Base-by-base conservation (phyloP, 2,329 filamentous ascomycete genomes). In the Penicillium aurantiogriseum region DNA sequence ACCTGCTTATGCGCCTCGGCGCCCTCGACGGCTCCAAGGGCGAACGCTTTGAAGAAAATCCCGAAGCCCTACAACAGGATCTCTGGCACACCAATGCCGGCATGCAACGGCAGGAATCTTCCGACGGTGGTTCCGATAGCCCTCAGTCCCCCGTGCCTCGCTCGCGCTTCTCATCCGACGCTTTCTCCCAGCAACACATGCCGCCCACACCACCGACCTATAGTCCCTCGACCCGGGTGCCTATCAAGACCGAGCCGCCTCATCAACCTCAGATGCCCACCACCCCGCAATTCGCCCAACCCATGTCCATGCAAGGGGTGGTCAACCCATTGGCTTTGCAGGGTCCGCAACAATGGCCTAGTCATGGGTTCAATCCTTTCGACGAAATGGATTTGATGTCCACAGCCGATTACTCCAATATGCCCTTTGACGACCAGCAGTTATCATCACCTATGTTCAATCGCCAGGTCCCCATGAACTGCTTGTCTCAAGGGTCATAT, bases 1-100 rank as follows among this genome's bases (percentile, higher is more conserved):
- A 88, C 62, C 83, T 88, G 40, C 78, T 88, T 45, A 82, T 83
- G 45, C 77, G 82, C 35, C 75, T 88, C 25, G 82, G 84, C 40
- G 79, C 84, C 2, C 71, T 88, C 38, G 83, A 86, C 50, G 71
- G 79, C 44, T 76, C 76, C 56, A 76, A 76, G 70, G 81, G 84
- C 52, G 77, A 80, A 58, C 75, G 72, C 4, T 87, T 87, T 63
- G 84, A 87, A 66, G 85, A 87, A 56, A 81, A 85, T 68, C 77
- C 80, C 57, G 76, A 77, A 38, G 74, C 77, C 29, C 76, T 87
- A 71, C 84, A 86, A 67, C 78, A 82, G 54, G 78, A 79, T 43
- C 68, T 87, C 40, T 77, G 84, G 58, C 79, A 79, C 29, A 76
- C 79, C 42, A 82, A 81, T n/a, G 77, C 80, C 31, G 77, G 78